Evolutionary conservation across 495 filamentous ascomycete genomes (phyloP), one percentile per base, ranked within the genome.

Genomic region (Lichenothelia convexa): DNA sequence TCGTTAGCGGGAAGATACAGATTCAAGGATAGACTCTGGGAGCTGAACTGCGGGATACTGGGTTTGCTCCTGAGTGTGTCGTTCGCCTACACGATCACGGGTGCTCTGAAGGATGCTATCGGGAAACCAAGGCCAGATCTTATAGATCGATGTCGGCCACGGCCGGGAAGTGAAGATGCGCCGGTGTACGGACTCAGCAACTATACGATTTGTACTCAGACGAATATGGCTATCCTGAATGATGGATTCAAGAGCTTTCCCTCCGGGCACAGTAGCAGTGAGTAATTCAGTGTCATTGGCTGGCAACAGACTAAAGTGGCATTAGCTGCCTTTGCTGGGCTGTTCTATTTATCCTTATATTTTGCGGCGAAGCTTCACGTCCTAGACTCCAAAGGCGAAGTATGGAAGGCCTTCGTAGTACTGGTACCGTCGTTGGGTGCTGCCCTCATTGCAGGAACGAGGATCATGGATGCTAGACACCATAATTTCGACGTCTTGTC

Each of bases 161-260:
- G 31, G 19, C 9, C 31, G 13, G 31, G 31, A 12, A 18, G 11
- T n/a, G 9, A 8, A 50, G 68, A 58, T 40, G 36, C 46, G 0
- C 41, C 48, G 0, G 42, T 54, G 3, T 66, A 49, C 26, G 72
- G 74, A 3, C 57, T 91, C 21, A 74, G 75, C 11, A 70, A 66
- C 32, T 71, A 58, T 17, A 57, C 59, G 1, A 83, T 87, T 32
- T 93, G 84, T 59, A 74, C 63, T 3, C 70, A 75, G 41, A 61
- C 68, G 3, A 67, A 87, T 53, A 62, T 60, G 15, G 36, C 45
- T 4, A 59, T 75, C n/a, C 60, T 92, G 36, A 72, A 84, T 46
- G 84, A 93, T 52, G 84, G 82, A 1, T 93, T 92, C 50, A 70
- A 75, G 33, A 85, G 78, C 43, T 93, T 79, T 58, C 84, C 84